phyloP scores from a whole-genome alignment of 106 monocot species.

The Hemerocallis citrina region DNA sequence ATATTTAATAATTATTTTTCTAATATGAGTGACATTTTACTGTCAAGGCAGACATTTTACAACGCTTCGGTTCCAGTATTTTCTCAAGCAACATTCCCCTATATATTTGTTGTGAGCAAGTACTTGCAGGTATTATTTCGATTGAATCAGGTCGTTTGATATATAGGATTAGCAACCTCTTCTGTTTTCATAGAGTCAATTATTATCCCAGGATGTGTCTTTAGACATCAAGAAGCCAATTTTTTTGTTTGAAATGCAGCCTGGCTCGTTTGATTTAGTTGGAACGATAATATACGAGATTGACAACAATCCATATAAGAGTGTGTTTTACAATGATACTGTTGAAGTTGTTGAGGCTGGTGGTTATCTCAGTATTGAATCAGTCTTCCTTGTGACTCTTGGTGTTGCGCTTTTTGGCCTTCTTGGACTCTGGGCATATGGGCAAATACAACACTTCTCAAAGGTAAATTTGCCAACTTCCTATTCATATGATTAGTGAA shows the following conservation, averaged over 20 bases:
- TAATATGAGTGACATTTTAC: background rate
- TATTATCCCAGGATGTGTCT: background rate
- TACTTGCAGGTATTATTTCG: slow-evolving; percentile 64
- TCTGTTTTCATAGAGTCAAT: no score
- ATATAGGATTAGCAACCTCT: background rate
- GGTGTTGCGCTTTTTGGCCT: slow-evolving; percentile 56
- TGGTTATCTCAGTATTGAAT: slow-evolving; percentile 75
- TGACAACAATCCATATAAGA: slow-evolving; percentile 82
- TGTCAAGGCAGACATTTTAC: slow-evolving; percentile 51
- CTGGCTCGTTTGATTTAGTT: slow-evolving; percentile 90
- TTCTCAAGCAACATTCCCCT: slow-evolving; percentile 84
- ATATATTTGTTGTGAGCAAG: slow-evolving; percentile 84
- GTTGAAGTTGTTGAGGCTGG: slow-evolving; percentile 96
- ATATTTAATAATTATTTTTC: background rate
- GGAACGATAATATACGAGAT: slow-evolving; percentile 91
- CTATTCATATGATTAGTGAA: background rate
- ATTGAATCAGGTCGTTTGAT: background rate
- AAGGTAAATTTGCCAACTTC: slow-evolving; percentile 45
- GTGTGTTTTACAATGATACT: slow-evolving; percentile 85
- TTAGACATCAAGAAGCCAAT: background rate
- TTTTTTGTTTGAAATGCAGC: slow-evolving; percentile 33
- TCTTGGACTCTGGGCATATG: slow-evolving; percentile 79
- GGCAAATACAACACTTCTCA: slow-evolving; percentile 76
- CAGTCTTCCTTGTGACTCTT: slow-evolving; percentile 89
- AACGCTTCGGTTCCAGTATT: slow-evolving; percentile 76